Evolutionary conservation across 2,329 filamentous ascomycete genomes (phyloP).

Genomic region (Paecilomyces sp.): DNA sequence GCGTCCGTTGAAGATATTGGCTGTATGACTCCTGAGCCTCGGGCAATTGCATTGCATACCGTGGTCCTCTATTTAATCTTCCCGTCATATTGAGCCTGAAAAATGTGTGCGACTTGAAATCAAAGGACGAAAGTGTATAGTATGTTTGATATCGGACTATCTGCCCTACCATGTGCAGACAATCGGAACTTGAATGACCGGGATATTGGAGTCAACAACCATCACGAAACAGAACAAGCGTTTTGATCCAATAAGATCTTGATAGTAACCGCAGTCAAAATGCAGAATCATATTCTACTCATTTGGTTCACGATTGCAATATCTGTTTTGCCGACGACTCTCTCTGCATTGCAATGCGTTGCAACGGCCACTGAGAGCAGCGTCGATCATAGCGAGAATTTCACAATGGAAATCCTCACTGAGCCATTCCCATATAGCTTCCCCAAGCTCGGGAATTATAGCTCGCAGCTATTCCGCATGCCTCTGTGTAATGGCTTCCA

Average conservation of each 20-base stretch:
- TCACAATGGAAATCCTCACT: conserved; percentile 21
- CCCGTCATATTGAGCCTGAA: neutral
- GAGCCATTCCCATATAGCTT: conserved; percentile 31
- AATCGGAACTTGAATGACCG: neutral
- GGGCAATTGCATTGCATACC: neutral
- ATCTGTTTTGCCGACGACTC: neutral
- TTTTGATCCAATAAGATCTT: neutral
- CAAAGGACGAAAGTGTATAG: neutral
- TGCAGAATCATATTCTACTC: neutral
- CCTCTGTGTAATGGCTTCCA: conserved; percentile 51
- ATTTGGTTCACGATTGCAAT: neutral
- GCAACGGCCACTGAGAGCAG: neutral
- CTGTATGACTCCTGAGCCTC: neutral
- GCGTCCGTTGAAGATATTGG: neutral
- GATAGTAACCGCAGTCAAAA: neutral
- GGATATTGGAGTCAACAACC: neutral
- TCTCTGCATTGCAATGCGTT: neutral
- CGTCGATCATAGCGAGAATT: neutral
- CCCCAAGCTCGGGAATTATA: conserved; percentile 26
- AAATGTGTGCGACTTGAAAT: neutral
- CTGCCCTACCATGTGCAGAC: neutral
- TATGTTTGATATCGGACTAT: neutral
- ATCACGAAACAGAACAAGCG: too few species aligned
- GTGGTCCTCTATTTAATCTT: neutral
- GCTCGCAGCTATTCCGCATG: conserved; percentile 52